phyloP scores from a whole-genome alignment of 495 filamentous ascomycete genomes.

The Filosporella fistucella region DNA sequence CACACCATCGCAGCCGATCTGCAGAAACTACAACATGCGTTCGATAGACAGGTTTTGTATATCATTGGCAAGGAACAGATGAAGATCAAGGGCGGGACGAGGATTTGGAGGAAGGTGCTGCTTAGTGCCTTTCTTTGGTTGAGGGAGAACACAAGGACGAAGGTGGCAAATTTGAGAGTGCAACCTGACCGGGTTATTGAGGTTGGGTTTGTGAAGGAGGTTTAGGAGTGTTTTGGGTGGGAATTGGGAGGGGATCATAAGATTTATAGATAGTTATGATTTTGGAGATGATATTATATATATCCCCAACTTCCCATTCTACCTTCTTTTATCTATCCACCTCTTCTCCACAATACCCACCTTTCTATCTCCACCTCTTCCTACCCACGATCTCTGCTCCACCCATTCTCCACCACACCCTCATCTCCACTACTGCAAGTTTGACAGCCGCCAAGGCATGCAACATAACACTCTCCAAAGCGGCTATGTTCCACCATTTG shows the following conservation, averaged over 20 bases:
- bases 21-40: constrained; percentile 33
- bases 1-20: constrained; percentile 6
- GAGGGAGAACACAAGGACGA: constrained; percentile 60
- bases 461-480: too few relatives aligned
- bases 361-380: too few relatives aligned
- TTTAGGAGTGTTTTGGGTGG: constrained; percentile 24
- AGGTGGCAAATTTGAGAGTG: constrained; percentile 54
- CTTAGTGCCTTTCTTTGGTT: constrained; percentile 60
- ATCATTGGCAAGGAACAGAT: constrained; percentile 71
- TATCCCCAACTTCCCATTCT: too few relatives aligned
- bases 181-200: constrained; percentile 58
- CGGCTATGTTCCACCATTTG: too few relatives aligned
- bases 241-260: not conserved
- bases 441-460: too few relatives aligned
- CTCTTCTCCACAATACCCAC: too few relatives aligned
- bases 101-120: constrained; percentile 37
- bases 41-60: constrained; percentile 56
- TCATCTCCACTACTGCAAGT: too few relatives aligned
- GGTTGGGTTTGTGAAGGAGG: constrained; percentile 67
- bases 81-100: constrained; percentile 40
- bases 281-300: not conserved
- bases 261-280: too few relatives aligned
- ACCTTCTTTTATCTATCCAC: too few relatives aligned
- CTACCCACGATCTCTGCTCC: too few relatives aligned
- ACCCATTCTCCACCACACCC: too few relatives aligned